A percentile compares a stretch with the other conserved stretches of the same genome.
phyloP scores from a whole-genome alignment of 441 rosid species.

The Codiaeum variegatum region DNA sequence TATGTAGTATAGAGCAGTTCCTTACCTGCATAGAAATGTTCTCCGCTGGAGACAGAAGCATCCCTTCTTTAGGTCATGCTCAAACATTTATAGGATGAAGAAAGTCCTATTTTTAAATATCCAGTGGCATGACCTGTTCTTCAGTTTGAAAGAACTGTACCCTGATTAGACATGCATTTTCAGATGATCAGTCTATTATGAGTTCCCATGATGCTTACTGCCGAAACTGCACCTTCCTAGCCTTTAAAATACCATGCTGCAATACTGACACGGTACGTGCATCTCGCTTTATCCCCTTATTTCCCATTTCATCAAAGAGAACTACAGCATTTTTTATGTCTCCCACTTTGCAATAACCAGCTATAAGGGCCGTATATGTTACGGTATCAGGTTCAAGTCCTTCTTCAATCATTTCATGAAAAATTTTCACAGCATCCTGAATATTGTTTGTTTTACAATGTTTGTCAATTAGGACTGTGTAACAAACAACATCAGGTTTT shows the following conservation, averaged over 20 bases:
- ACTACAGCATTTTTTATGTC: constrained; percentile 32
- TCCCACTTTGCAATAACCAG: constrained; percentile 39
- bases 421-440: constrained; percentile 23
- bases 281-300: constrained; percentile 33
- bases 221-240: constrained; percentile 1
- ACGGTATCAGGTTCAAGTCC: constrained; percentile 62
- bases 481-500: constrained; percentile 42
- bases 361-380: constrained; percentile 54
- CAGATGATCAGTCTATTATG: not conserved
- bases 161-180: not conserved
- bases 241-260: constrained; percentile 10
- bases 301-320: constrained; percentile 37
- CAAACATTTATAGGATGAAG: not conserved
- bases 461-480: constrained; percentile 30
- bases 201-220: not conserved
- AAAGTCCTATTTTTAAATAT: not conserved
- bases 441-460: constrained; percentile 13
- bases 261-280: constrained; percentile 12
- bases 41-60: not conserved
- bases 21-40: constrained; percentile 8
- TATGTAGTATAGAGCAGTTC: not conserved
- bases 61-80: not conserved
- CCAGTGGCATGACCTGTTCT: not conserved
- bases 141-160: not conserved
- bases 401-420: constrained; percentile 43